Percentiles rank a stretch among this genome's conserved stretches.
Evolutionary conservation across 164 flowering plant species (phyloP).

Genomic region (Malania oleifera): DNA sequence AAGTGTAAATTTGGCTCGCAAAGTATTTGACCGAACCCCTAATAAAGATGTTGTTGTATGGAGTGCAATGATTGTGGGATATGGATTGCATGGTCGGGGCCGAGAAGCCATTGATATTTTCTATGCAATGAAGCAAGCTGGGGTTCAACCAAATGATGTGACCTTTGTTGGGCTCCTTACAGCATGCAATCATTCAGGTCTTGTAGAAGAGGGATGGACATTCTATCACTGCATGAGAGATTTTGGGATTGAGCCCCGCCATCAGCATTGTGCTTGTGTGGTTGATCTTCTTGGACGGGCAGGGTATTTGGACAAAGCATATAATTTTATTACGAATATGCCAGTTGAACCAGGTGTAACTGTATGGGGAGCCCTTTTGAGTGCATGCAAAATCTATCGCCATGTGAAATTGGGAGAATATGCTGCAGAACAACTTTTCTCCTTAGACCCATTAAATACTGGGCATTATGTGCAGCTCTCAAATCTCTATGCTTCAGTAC

Average conservation of each 20-base stretch:
- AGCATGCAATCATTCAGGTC: constrained; percentile 59
- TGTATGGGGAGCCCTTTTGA: constrained; percentile 59
- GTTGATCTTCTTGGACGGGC: constrained; percentile 64
- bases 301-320: constrained; percentile 41
- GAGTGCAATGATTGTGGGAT: constrained; percentile 66
- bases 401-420: constrained; percentile 42
- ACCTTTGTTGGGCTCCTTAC: constrained; percentile 59
- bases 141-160: constrained; percentile 47
- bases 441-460: constrained; percentile 41
- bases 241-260: constrained; percentile 36
- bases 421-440: constrained; percentile 48
- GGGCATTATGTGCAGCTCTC: constrained; percentile 64
- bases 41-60: constrained; percentile 47
- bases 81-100: constrained; percentile 54
- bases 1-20: constrained; percentile 38
- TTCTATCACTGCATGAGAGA: constrained; percentile 44
- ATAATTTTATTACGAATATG: constrained; percentile 41
- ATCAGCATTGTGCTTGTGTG: constrained; percentile 54
- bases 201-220: constrained; percentile 50
- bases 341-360: constrained; percentile 40
- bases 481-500: constrained; percentile 53
- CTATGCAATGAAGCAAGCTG: constrained; percentile 33
- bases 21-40: constrained; percentile 32
- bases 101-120: constrained; percentile 44
- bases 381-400: constrained; percentile 50